Evolutionary conservation across 176 grass and related monocot genomes (phyloP).

Genomic region (Rhipidocladum racemiflorum): DNA sequence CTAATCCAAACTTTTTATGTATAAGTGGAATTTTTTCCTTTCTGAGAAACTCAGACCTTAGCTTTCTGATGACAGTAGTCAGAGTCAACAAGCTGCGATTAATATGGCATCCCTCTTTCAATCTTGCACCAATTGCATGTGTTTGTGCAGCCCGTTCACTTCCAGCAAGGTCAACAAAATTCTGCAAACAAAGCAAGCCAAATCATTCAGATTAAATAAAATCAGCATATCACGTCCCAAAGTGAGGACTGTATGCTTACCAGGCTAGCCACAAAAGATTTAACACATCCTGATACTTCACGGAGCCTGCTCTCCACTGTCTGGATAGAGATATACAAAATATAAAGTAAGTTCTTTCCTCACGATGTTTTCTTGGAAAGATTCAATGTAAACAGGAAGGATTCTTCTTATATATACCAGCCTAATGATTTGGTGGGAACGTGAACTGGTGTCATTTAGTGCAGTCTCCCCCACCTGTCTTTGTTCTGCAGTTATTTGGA

Average conservation of each 20-base stretch:
- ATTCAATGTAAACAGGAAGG: slow-evolving; percentile 4
- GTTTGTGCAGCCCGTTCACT: slow-evolving; percentile 94
- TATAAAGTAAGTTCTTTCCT: slow-evolving; percentile 24
- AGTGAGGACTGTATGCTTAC: slow-evolving; percentile 42
- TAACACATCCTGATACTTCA: slow-evolving; percentile 81
- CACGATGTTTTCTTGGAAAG: slow-evolving; percentile 3
- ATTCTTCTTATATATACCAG: slow-evolving; percentile 55
- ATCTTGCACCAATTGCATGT: slow-evolving; percentile 77
- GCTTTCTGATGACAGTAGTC: slow-evolving; percentile 94
- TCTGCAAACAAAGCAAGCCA: slow-evolving; percentile 47
- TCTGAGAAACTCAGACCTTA: slow-evolving; percentile 51
- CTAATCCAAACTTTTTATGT: background rate
- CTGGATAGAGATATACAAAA: slow-evolving; percentile 50
- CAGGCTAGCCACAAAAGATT: slow-evolving; percentile 92
- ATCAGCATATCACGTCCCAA: slow-evolving; percentile 10
- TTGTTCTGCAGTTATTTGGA: slow-evolving; percentile 63
- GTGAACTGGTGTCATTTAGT: slow-evolving; percentile 89
- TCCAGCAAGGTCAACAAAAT: slow-evolving; percentile 98
- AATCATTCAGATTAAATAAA: slow-evolving; percentile 29
- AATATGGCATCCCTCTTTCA: slow-evolving; percentile 97
- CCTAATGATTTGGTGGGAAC: slow-evolving; percentile 99
- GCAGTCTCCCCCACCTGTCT: slow-evolving; percentile 98
- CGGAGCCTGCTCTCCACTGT: slow-evolving; percentile 65
- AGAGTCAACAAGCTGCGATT: slow-evolving; percentile 89
- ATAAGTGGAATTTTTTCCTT: background rate